These are phyloP conservation scores for Pistacia atlantica DNA, from an alignment of 345 rosid species.

Conservation along the genomic window DNA sequence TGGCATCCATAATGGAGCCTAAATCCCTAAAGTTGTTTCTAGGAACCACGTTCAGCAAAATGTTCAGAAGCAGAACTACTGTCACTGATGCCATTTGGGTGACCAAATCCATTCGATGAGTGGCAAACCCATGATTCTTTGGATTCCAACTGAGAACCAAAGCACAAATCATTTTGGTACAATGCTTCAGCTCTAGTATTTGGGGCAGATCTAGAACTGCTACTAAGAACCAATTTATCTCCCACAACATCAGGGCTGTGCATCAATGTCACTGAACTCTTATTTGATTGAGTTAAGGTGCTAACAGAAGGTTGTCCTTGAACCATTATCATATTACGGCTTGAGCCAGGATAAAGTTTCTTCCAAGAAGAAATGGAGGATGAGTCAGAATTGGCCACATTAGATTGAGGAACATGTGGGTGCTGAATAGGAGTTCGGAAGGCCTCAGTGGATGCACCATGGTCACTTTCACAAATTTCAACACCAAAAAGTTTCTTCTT, in stretches of 20 bases:
- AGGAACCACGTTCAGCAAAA: slow-evolving; percentile 13
- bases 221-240: slow-evolving; percentile 24
- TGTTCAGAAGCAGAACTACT: slow-evolving; percentile 29
- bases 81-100: slow-evolving; percentile 22
- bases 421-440: slow-evolving; percentile 17
- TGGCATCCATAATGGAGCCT: slow-evolving; percentile 31
- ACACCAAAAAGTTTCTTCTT: slow-evolving; percentile 41
- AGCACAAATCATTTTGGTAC: slow-evolving; percentile 33
- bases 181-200: slow-evolving; percentile 26
- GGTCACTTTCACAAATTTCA: slow-evolving; percentile 32
- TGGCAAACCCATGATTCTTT: slow-evolving; percentile 32
- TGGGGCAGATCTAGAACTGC: slow-evolving; percentile 36
- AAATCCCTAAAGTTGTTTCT: slow-evolving; percentile 9
- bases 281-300: slow-evolving; percentile 20
- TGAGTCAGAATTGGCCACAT: slow-evolving; percentile 24
- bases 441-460: slow-evolving; percentile 21
- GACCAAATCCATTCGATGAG: slow-evolving; percentile 23
- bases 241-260: slow-evolving; percentile 22
- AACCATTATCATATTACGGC: slow-evolving; percentile 18
- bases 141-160: slow-evolving; percentile 42
- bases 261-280: slow-evolving; percentile 23
- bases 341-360: slow-evolving; percentile 20
- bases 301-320: slow-evolving; percentile 26
- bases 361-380: slow-evolving; percentile 32
- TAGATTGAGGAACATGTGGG: slow-evolving; percentile 20